Evolutionary conservation across 1,284 basidiomycete species (phyloP), one percentile per base, ranked within the genome.

Genomic region (Vanrija pseudolonga): DNA sequence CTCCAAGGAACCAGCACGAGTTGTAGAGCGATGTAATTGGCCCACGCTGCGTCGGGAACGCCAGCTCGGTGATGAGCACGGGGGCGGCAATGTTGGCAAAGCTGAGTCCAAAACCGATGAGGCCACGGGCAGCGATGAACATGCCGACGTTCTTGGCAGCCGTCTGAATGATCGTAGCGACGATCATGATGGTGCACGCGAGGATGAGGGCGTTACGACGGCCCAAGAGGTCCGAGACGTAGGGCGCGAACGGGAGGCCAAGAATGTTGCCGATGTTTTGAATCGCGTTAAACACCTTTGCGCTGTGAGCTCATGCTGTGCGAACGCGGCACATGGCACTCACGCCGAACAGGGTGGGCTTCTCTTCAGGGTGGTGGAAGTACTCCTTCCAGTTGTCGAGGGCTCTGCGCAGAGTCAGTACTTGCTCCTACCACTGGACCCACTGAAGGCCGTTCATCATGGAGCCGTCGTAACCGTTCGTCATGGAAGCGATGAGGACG

Each of bases 41-140:
- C 3, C 84, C 86, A 57, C 88, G 86, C 70, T 90, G 84, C 0
- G 81, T 77, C 6, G 88, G 88, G 69, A 89, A 89, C 0, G 87
- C 79, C 20, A 89, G 76, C 68, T 90, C 88, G 37, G 86, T 85
- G 51, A 89, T 83, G 73, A 88, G 74, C 80, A 88, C 81, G 15
- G 86, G 85, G 4, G 85, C 85, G 40, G 86, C 81, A 43, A 52
- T 46, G 48, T 43, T 41, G 40, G 60, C 51, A 45, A 64, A 47
- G 23, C 58, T 52, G 40, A 65, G 56, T 43, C 88, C 88, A 12
- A 40, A 40, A 52, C 88, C 88, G 62, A 90, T 85, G 59, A 88
- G 76, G 80, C 87, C 45, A 41, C 66, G 57, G 11, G 45, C 39
- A 22, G 67, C 64, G 50, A 67, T 63, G 60, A 90, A 90, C 85